Evolutionary conservation across 805 yeast species (phyloP).

Genomic region (Saturnispora silvae): DNA sequence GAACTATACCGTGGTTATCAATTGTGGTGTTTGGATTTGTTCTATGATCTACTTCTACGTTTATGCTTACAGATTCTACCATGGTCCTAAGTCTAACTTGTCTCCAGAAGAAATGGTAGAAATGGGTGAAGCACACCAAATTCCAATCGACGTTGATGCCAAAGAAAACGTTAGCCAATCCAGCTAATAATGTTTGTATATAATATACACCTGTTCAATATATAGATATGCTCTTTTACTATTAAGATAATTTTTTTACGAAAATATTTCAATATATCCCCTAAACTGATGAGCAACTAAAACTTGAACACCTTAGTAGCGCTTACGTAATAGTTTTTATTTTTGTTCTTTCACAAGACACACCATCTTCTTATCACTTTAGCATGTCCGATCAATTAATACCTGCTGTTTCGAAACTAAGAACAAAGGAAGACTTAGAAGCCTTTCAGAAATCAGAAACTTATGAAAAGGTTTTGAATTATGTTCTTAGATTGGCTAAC

Average conservation of each 20-base stretch:
- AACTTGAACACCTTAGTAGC: too few species aligned
- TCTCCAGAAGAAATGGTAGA: slow-evolving; percentile 13
- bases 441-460: slow-evolving; percentile 47
- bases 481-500: slow-evolving; percentile 46
- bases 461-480: slow-evolving; percentile 39
- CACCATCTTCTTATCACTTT: too few species aligned
- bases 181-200: not conserved
- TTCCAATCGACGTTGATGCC: slow-evolving; percentile 3
- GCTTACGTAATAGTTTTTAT: too few species aligned
- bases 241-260: too few species aligned
- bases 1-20: slow-evolving; percentile 64
- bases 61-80: slow-evolving; percentile 19
- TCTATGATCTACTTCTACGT: slow-evolving; percentile 16
- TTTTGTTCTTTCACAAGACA: too few species aligned
- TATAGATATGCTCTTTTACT: too few species aligned
- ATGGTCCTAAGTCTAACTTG: slow-evolving; percentile 23
- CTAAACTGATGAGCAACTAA: too few species aligned
- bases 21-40: slow-evolving; percentile 33
- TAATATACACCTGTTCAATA: too few species aligned
- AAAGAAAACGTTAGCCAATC: slow-evolving; percentile 1
- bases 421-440: slow-evolving; percentile 42
- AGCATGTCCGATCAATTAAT: too few species aligned
- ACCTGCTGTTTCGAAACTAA: slow-evolving; percentile 17
- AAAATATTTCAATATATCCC: too few species aligned
- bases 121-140: slow-evolving; percentile 11